Evolutionary conservation across 257 asterid species (phyloP).

Genomic region (Solanum chiquidenum): DNA sequence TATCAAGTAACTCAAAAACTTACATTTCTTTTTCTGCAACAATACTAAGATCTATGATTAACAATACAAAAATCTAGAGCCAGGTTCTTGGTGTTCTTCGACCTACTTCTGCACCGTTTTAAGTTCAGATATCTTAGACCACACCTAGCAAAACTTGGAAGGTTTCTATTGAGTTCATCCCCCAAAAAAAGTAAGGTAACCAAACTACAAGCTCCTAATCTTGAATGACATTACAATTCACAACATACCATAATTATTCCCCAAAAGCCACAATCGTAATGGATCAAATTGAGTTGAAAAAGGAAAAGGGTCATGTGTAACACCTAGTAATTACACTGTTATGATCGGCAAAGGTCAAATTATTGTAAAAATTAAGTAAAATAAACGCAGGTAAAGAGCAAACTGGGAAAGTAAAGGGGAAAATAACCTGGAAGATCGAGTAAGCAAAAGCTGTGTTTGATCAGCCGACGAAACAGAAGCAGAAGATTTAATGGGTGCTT

Average conservation of each 20-base stretch:
- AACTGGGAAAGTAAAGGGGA: neutral
- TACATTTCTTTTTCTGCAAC: neutral
- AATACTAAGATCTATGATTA: neutral
- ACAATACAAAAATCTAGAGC: neutral
- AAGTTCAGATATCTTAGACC: neutral
- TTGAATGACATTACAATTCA: neutral
- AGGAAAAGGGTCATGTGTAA: neutral
- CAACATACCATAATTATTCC: neutral
- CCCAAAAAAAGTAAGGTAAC: neutral
- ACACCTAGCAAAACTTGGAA: neutral
- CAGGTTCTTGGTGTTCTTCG: neutral
- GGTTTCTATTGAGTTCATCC: neutral
- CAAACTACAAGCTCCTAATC: neutral
- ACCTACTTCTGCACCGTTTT: neutral
- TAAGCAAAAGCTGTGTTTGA: slow-evolving; percentile 34
- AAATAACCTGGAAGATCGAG: slow-evolving; percentile 40
- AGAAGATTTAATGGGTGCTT: slow-evolving; percentile 22
- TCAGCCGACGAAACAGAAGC: slow-evolving; percentile 24
- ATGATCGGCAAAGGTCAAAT: neutral
- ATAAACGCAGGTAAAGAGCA: neutral
- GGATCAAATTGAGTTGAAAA: neutral
- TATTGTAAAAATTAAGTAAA: neutral
- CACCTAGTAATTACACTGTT: neutral
- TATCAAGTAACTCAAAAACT: neutral
- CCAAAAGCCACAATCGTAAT: neutral